Evolutionary conservation across 129 eudicot species (phyloP).

Genomic region (Solidago caesia): DNA sequence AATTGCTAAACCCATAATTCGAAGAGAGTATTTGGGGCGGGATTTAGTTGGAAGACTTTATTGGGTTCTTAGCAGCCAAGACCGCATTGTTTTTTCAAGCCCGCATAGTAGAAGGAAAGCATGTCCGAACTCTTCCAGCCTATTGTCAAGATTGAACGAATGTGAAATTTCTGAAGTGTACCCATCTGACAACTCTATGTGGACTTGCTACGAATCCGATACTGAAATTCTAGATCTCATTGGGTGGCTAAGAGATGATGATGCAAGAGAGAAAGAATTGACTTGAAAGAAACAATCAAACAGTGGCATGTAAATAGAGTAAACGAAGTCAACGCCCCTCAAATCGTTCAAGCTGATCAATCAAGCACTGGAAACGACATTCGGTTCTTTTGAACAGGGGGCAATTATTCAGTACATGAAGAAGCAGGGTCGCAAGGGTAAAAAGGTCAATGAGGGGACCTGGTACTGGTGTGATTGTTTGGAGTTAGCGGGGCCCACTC

Average conservation of each 20-base stretch:
- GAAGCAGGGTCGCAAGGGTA: slow-evolving; percentile 35
- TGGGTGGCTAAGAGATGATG: slow-evolving; percentile 59
- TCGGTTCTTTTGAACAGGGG: slow-evolving; percentile 41
- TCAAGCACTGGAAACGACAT: slow-evolving; percentile 47
- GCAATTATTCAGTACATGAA: slow-evolving; percentile 13
- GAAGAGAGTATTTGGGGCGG: slow-evolving; percentile 69
- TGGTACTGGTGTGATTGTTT: slow-evolving; percentile 71
- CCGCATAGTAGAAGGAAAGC: slow-evolving; percentile 28
- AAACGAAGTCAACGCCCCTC: slow-evolving; percentile 24
- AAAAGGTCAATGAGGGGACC: slow-evolving; percentile 28
- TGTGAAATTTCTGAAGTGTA: slow-evolving; percentile 34
- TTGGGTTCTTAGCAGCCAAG: slow-evolving; percentile 55
- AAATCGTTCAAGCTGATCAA: slow-evolving; percentile 27
- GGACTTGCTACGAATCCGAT: slow-evolving; percentile 71
- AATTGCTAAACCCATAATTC: slow-evolving; percentile 46
- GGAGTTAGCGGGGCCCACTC: slow-evolving; percentile 62
- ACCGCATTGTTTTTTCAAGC: slow-evolving; percentile 45
- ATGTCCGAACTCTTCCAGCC: slow-evolving; percentile 13
- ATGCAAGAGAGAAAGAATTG: slow-evolving; percentile 63
- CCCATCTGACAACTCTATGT: slow-evolving; percentile 44
- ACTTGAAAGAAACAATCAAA: slow-evolving; percentile 49
- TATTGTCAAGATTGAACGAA: slow-evolving; percentile 20
- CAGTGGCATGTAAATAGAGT: slow-evolving; percentile 52
- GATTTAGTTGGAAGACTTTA: slow-evolving; percentile 76
- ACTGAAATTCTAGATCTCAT: slow-evolving; percentile 61